Conservation (phyloP, 2,329 filamentous ascomycete species). For the Talaromyces sp. region DNA sequence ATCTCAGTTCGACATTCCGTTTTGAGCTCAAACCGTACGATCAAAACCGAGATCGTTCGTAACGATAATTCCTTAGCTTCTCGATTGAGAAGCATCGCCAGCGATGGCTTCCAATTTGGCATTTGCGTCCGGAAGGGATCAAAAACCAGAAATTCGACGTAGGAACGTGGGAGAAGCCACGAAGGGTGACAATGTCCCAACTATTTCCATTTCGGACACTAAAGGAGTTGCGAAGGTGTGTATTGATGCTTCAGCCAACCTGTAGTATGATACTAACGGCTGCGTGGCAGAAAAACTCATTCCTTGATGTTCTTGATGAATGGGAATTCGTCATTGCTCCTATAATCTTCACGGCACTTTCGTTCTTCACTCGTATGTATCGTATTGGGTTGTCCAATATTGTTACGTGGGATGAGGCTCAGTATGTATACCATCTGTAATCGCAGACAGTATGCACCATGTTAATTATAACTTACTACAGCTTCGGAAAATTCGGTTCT, state of each 20-base stretch:
- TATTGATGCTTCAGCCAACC: neutral
- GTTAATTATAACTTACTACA: constrained; percentile 23
- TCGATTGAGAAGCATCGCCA: constrained; percentile 17
- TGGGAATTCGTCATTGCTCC: constrained; percentile 65
- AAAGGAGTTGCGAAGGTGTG: constrained; percentile 19
- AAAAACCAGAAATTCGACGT: constrained; percentile 18
- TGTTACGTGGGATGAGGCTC: constrained; percentile 74
- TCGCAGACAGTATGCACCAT: neutral
- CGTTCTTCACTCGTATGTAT: constrained; percentile 67
- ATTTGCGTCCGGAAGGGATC: constrained; percentile 19
- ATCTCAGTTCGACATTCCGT: neutral
- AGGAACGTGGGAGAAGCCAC: constrained; percentile 17
- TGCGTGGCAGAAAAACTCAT: constrained; percentile 32
- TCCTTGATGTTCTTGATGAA: constrained; percentile 50
- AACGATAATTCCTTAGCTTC: constrained; percentile 20
- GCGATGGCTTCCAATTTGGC: constrained; percentile 19
- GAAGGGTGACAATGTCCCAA: constrained; percentile 12
- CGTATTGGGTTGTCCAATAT: constrained; percentile 68
- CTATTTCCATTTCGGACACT: constrained; percentile 8
- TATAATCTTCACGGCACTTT: constrained; percentile 60
- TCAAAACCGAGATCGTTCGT: constrained; percentile 17
- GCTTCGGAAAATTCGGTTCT: constrained; percentile 81
- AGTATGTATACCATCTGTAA: constrained; percentile 51
- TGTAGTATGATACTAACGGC: neutral
- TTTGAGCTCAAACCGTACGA: neutral